Base-by-base conservation (phyloP, 2,329 filamentous ascomycete genomes). In the Trematosphaeria pertusa region DNA sequence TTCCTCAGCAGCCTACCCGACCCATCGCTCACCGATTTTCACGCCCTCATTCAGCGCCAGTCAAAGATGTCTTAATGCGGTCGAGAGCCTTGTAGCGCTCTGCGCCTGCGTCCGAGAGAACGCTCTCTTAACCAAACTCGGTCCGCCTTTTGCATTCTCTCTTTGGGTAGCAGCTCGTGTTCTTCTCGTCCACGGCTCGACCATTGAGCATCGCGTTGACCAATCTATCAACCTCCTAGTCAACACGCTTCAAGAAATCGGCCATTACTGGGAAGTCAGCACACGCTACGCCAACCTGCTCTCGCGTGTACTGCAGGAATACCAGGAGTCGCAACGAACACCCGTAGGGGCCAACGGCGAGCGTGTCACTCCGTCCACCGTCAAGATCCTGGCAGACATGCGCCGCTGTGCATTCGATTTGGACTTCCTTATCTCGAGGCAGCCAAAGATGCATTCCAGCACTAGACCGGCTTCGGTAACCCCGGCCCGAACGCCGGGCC, bases 341-440 rank as follows among this genome's bases (percentile, higher is more conserved):
- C 73, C 73, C 3, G 73, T 74, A 9, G 77, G 75, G 7, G 71
- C 75, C 7, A 85, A 87, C 31, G 87, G 86, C 9, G 87, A 91
- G 59, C 82, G 87, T 3, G 82, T 89, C 20, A 91, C 89, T 0
- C 90, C 91, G 0, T 91, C 86, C 14, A 91, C 87, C 1, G 90
- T 96, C 34, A 88, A 86, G 65, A 96, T 96, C 42, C 75, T 96
- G 1, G 88, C 91, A 1, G 92, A 96, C 62, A 96, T 97, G 92
- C 83, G 92, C 15, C 81, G 92, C 15, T 95, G 89, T 38, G 92
- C 91, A 0, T 95, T 92, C 62, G 92, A 96, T 65, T 80, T 96
- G 4, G 92, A 96, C 64, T 90, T 95, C 57, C 77, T 96, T 22
- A 96, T 96, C 51, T 91, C 89, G 4, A 82, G 89, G 7, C 91